These are phyloP conservation scores for Nymphaea colorata DNA, from an alignment of 164 flowering plant species.

Conservation along the genomic window DNA sequence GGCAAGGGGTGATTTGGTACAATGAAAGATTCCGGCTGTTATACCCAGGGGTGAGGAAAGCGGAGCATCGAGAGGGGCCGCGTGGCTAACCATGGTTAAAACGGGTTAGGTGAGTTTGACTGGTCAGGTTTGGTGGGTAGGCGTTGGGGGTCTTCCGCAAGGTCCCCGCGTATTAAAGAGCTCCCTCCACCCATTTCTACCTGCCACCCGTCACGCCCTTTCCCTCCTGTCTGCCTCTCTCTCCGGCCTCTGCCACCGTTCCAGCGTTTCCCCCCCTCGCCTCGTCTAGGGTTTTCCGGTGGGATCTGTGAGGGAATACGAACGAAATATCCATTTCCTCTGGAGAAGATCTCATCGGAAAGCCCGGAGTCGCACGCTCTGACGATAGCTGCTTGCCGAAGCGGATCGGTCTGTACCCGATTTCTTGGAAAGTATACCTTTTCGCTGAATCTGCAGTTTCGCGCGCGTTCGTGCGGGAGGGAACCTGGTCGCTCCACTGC, in stretches of 20 bases:
- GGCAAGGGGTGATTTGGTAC: no score
- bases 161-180: conserved; percentile 3
- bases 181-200: not conserved
- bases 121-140: conserved; percentile 66
- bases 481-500: no score
- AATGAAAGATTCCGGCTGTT: not conserved
- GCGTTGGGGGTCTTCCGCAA: conserved; percentile 25
- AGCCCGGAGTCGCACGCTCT: no score
- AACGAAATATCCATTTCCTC: no score
- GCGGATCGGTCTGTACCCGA: no score
- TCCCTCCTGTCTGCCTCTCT: not conserved
- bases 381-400: no score
- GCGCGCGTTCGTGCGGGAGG: no score
- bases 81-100: conserved; percentile 39
- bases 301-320: no score
- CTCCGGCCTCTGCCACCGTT: not conserved
- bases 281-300: not conserved
- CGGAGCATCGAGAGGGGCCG: not conserved
- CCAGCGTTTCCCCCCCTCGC: not conserved
- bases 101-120: conserved; percentile 15
- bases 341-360: no score
- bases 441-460: no score
- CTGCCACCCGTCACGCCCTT: not conserved
- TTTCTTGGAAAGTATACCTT: no score
- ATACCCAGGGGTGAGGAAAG: not conserved